Percentiles rank a stretch among this genome's conserved stretches.
phyloP scores from a whole-genome alignment of 2,329 filamentous ascomycete genomes.

The Sporothrix humicola region DNA sequence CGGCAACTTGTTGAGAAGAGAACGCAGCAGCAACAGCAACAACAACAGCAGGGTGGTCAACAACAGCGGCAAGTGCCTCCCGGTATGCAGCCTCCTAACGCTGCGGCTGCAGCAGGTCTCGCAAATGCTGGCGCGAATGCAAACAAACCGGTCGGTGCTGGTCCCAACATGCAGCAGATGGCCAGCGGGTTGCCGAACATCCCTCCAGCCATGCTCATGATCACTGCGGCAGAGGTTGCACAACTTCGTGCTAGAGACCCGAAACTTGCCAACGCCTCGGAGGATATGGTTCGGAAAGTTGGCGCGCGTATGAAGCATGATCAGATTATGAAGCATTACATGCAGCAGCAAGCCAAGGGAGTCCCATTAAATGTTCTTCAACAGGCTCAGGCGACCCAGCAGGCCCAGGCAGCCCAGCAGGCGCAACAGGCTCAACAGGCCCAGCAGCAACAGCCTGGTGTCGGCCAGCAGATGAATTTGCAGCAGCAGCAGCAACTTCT shows the following conservation, averaged over 20 bases:
- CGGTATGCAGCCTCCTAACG: conserved; percentile 33
- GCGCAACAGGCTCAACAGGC: conserved; percentile 32
- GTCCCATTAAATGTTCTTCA: conserved; percentile 27
- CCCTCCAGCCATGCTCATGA: conserved; percentile 32
- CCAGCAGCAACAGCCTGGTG: conserved; percentile 36
- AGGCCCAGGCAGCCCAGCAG: conserved; percentile 44
- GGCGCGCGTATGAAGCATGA: conserved; percentile 35
- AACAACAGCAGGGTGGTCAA: conserved; percentile 26
- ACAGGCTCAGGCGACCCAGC: conserved; percentile 37
- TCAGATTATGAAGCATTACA: conserved; percentile 33
- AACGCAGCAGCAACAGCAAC: conserved; percentile 28
- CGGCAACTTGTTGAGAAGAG: conserved; percentile 40
- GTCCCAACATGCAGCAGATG: conserved; percentile 29
- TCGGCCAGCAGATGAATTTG: conserved; percentile 16
- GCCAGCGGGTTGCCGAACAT: conserved; percentile 31
- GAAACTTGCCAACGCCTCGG: conserved; percentile 34
- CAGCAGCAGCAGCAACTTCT: conserved; percentile 40
- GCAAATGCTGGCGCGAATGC: conserved; percentile 6
- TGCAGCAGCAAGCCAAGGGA: conserved; percentile 33
- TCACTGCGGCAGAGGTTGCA: conserved; percentile 35
- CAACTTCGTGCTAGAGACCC: conserved; percentile 33
- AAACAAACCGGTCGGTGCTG: background rate
- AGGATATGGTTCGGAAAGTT: conserved; percentile 33
- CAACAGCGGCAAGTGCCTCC: conserved; percentile 36
- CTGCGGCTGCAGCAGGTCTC: background rate